Conservation (phyloP, 2,329 filamentous ascomycete species). For the Claviceps africana region DNA sequence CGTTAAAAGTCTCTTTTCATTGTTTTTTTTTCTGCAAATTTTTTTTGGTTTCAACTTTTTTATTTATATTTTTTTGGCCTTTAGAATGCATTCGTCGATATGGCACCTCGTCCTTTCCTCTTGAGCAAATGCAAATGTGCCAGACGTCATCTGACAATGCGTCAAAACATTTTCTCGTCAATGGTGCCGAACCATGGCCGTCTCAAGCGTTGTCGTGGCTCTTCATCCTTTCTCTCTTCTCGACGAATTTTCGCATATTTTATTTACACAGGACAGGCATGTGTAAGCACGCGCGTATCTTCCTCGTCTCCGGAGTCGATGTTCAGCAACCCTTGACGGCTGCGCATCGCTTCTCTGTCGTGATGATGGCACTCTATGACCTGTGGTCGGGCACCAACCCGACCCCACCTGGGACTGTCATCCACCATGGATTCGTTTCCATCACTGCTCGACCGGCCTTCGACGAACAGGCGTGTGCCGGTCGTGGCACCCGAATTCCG, state of each 20-base stretch:
- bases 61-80: not conserved
- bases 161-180: too few relatives aligned
- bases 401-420: conserved; percentile 37
- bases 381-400: conserved; percentile 30
- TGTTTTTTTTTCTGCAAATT: not conserved
- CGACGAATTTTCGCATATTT: not conserved
- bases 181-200: not conserved
- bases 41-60: not conserved
- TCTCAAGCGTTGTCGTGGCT: not conserved
- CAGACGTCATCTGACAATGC: not conserved
- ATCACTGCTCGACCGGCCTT: conserved; percentile 43
- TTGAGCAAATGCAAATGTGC: not conserved
- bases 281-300: conserved; percentile 14
- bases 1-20: not conserved
- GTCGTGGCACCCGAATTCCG: conserved; percentile 13
- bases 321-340: conserved; percentile 37
- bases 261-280: not conserved
- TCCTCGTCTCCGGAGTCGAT: conserved; percentile 22
- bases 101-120: not conserved
- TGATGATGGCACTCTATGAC: conserved; percentile 44
- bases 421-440: conserved; percentile 34
- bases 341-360: conserved; percentile 33
- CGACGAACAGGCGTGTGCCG: conserved; percentile 30
- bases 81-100: not conserved
- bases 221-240: not conserved